Percentiles rank a stretch among this genome's conserved stretches.
Evolutionary conservation across 768 basidiomycete genomes (phyloP).

Genomic region (Suillus lakei): DNA sequence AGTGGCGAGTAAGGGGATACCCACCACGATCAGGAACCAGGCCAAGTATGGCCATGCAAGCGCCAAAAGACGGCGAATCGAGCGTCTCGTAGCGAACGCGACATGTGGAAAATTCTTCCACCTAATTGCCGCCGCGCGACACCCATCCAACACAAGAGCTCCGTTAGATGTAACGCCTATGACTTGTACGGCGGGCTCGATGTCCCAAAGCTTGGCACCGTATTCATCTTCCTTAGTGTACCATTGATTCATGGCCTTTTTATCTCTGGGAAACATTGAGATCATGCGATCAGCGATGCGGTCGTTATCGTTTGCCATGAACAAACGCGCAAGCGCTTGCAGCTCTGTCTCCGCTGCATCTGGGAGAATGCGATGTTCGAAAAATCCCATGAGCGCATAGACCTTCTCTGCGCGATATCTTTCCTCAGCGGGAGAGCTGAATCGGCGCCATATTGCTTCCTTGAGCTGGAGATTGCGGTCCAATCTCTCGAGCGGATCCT

Average conservation of each 20-base stretch:
- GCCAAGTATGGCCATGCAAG: conserved; percentile 10
- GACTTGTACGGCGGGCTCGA: conserved; percentile 19
- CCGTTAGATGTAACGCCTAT: conserved; percentile 21
- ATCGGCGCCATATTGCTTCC: conserved; percentile 25
- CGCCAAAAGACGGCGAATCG: conserved; percentile 13
- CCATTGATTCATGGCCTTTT: conserved; percentile 22
- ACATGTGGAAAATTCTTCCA: conserved; percentile 29
- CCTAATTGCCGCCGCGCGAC: conserved; percentile 24
- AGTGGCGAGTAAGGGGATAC: not conserved
- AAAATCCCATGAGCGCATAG: conserved; percentile 28
- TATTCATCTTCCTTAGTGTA: conserved; percentile 22
- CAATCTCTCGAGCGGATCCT: conserved; percentile 26
- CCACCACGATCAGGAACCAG: conserved; percentile 9
- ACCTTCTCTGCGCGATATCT: conserved; percentile 22
- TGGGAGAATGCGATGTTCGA: conserved; percentile 24
- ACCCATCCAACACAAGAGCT: conserved; percentile 24
- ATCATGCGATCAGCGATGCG: conserved; percentile 25
- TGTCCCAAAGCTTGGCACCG: conserved; percentile 21
- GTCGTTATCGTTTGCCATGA: conserved; percentile 27
- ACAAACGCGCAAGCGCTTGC: conserved; percentile 24
- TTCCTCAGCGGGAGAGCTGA: not conserved
- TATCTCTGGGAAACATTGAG: no score
- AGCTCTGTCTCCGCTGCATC: conserved; percentile 19
- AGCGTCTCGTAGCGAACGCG: conserved; percentile 18
- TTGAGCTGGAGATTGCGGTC: conserved; percentile 24